Evolutionary conservation across 2,329 filamentous ascomycete genomes (phyloP).

Genomic region (Colletotrichum sp.): DNA sequence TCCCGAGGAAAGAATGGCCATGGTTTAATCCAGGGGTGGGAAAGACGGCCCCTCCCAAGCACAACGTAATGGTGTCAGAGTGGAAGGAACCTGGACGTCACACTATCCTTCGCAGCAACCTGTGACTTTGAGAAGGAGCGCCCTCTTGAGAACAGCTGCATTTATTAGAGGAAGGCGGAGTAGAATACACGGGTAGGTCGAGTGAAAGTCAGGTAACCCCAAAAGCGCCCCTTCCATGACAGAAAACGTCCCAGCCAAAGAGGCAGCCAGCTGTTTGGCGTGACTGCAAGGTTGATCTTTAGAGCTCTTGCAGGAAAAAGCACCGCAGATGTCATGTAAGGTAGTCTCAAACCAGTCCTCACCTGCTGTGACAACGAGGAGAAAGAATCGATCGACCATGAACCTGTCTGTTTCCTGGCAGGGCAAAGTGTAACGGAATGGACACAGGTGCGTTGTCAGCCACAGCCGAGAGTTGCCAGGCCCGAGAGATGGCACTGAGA

Average conservation of each 20-base stretch:
- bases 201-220: not conserved
- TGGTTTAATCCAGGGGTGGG: not conserved
- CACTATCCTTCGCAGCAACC: not conserved
- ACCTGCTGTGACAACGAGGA: not conserved
- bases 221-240: not conserved
- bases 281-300: not conserved
- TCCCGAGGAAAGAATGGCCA: fast-evolving
- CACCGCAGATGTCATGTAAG: not conserved
- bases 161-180: not conserved
- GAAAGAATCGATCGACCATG: not conserved
- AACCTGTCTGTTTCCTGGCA: not conserved
- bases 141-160: not conserved
- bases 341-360: not conserved
- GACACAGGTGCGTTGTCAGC: not conserved
- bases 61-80: not conserved
- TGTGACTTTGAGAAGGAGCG: not conserved
- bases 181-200: not conserved
- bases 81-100: not conserved
- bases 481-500: not conserved
- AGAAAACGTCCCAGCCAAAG: not conserved
- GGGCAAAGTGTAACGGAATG: not conserved
- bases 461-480: not conserved
- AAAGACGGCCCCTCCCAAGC: not conserved
- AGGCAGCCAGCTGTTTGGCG: not conserved
- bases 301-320: not conserved